Evolutionary conservation across 106 monocot genomes (phyloP), one percentile per base, ranked within the genome.

Genomic region (Platanthera zijinensis): DNA sequence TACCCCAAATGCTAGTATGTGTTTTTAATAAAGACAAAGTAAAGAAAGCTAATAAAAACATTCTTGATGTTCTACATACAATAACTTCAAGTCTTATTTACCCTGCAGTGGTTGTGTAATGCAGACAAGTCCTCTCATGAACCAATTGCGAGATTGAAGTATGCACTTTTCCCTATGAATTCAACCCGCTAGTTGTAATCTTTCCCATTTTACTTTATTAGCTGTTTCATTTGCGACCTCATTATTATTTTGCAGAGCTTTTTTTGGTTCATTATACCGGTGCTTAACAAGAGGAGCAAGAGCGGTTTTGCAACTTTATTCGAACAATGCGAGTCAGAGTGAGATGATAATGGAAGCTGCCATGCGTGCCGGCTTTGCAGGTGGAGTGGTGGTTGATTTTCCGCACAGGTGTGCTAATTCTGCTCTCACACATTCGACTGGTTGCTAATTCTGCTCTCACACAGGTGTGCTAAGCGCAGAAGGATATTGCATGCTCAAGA

Each of bases 301-400:
- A 84, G 99, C 94, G 19, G 99, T 99, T 30, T 73, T 99, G 71
- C 99, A 99, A 67, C 64, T 99, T 11, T 99, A 99, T 85, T 92
- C 99, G 79, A 94, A 99, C 75, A 94, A 99, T 72, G 85, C 94
- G 88, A 80, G 87, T 77, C 99, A 99, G 79, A 89, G 89, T 84
- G 94, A 92, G 79, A 99, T 99, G 92, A 99, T 99, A 11, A 90
- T 90, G 90, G 85, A 88, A 70, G 86, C 82, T 81, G 92, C 92
- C 30, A 99, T 94, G 94, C 89, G 92, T 74, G 86, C 99, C 87
- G 99, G 94, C 67, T 99, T 99, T 85, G 88, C 91, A 12, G 99
- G 99, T 69, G 99, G 99, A 69, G 86, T 94, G 77, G 94, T 99
- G 32, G 85, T 99, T 67, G 99, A 99, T 72, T 99, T 82, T 84